These are phyloP conservation scores for Dipsacomyces acuminosporus DNA, from an alignment of 371 early-diverging fungal genomes.

Conservation along the genomic window DNA sequence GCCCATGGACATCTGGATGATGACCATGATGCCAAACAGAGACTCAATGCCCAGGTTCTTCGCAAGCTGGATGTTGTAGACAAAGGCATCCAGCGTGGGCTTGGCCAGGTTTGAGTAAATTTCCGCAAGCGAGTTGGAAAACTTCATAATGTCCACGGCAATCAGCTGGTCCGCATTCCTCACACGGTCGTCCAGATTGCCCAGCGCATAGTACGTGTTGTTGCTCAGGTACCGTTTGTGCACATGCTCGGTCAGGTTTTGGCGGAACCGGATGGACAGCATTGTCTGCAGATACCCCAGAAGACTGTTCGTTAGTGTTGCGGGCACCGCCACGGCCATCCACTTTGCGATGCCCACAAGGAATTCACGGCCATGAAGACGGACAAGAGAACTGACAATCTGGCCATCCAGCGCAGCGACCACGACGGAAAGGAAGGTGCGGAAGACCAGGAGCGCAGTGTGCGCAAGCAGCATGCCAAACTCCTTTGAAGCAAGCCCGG, in stretches of 20 bases:
- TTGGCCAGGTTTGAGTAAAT: conserved; percentile 80
- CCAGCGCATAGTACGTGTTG: conserved; percentile 75
- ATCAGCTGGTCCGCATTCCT: conserved; percentile 80
- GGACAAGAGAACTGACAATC: conserved; percentile 80
- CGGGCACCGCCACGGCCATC: conserved; percentile 91
- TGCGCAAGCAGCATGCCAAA: conserved; percentile 57
- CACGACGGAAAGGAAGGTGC: conserved; percentile 78
- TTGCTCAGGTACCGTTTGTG: conserved; percentile 72
- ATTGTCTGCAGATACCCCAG: conserved; percentile 50
- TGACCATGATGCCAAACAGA: conserved; percentile 71
- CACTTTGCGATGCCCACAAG: conserved; percentile 75
- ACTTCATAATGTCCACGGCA: conserved; percentile 80
- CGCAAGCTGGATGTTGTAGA: conserved; percentile 78
- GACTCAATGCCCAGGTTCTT: conserved; percentile 74
- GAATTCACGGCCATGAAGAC: conserved; percentile 61
- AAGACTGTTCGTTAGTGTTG: conserved; percentile 95
- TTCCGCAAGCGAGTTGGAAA: conserved; percentile 67
- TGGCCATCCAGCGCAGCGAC: conserved; percentile 90
- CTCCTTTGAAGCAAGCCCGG: conserved; percentile 63
- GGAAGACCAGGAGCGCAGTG: conserved; percentile 54
- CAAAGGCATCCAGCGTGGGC: conserved; percentile 73
- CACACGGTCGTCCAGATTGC: conserved; percentile 77
- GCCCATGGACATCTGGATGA: conserved; percentile 69
- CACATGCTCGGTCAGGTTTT: conserved; percentile 69
- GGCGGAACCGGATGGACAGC: conserved; percentile 69